phyloP scores from a whole-genome alignment of 306 rosid genomes.

The Delonix regia region DNA sequence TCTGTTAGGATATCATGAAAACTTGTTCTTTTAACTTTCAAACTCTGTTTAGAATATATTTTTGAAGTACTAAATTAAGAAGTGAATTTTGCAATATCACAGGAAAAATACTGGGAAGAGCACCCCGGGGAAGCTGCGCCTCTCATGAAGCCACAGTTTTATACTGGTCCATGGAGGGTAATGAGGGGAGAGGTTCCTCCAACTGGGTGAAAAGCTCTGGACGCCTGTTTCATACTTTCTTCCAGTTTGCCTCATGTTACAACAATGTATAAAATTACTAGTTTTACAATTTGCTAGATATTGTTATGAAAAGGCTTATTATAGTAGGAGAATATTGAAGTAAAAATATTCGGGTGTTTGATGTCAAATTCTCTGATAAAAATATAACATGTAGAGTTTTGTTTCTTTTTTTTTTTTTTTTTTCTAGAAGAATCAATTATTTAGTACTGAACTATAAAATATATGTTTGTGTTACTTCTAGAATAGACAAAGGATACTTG shows the following conservation, averaged over 20 bases:
- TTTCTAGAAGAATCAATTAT: neutral
- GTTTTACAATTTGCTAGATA: neutral
- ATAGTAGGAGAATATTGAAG: neutral
- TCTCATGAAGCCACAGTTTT: conserved; percentile 66
- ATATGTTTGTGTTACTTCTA: too few species aligned
- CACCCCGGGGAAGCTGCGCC: conserved; percentile 74
- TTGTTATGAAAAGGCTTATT: too few species aligned
- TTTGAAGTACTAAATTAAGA: neutral
- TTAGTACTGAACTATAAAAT: neutral
- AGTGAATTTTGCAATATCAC: neutral
- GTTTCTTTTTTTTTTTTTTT: too few species aligned
- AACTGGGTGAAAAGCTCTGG: conserved; percentile 30
- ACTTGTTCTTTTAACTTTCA: neutral
- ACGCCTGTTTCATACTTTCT: conserved; percentile 15
- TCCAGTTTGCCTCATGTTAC: neutral
- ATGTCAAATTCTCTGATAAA: too few species aligned
- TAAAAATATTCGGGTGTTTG: too few species aligned
- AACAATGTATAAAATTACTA: neutral
- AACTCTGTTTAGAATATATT: neutral
- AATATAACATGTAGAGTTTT: too few species aligned
- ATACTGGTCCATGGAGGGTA: conserved; percentile 69
- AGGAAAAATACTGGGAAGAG: conserved; percentile 84
- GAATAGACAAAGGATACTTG: too few species aligned
- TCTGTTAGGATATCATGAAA: neutral
- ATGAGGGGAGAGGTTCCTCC: conserved; percentile 55